Evolutionary conservation across 2,329 filamentous ascomycete genomes (phyloP), one percentile per base, ranked within the genome.

Genomic region (Penicillium corylophilum): DNA sequence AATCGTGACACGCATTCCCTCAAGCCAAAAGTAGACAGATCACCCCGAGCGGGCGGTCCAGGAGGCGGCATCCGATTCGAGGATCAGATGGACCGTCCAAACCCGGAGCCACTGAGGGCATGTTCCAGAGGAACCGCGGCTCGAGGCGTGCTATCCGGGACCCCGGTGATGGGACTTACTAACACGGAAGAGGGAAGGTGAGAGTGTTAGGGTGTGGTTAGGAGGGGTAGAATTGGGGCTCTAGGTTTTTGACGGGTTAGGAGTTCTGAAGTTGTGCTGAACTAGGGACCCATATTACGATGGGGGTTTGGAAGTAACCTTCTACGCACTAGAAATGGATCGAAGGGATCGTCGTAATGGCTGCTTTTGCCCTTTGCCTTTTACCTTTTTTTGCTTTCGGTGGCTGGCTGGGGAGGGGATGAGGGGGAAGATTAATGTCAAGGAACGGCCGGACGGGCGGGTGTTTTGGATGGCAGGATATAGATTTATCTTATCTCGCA

Each of bases 21-120:
- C 26, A 33, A n/a, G 4, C 1, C 6, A 2, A n/a, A 16, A 35
- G 5, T 7, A 7, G 31, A 35, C 10, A 22, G 13, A n/a, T 26
- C 24, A 35, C 31, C 5, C 29, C 29, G 29, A 33, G 29, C 29
- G 28, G 28, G 13, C 13, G 29, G 29, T 33, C 8, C 13, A 6
- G 13, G 1, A n/a, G 5, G 36, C 36, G n/a, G 12, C 20, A 36
- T 57, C 50, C 47, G 55, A 57, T 57, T 55, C 47, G 55, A 51
- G 50, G 50, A 13, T 57, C 53, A 57, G 50, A 55, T 53, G 28
- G 26, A 9, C 26, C 26, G 12, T 28, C 26, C 26, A 28, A 10
- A 10, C 26, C 26, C 26, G 9, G 5, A 9, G 26, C 26, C 26
- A 9, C 26, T 28, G 9, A 10, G 26, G 9, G 24, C 24, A 26